A percentile compares a stretch with the other conserved stretches of the same genome.
Evolutionary conservation across 495 filamentous ascomycete species (phyloP).

Genomic region (Hyaloscypha bicolor): DNA sequence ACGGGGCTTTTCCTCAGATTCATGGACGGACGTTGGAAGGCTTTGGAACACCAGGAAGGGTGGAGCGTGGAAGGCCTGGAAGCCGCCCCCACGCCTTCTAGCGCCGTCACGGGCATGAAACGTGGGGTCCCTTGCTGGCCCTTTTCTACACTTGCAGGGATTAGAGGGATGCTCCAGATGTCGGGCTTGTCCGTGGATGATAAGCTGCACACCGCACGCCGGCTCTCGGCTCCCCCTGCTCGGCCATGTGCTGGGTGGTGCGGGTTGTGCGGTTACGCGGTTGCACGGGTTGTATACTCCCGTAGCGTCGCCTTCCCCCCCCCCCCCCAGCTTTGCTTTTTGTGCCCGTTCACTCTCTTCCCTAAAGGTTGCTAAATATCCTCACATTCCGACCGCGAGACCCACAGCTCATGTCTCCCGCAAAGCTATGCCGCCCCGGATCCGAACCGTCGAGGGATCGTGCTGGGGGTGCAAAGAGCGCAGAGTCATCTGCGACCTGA

Average conservation of each 20-base stretch:
- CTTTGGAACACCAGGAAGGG: no score
- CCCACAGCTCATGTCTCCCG: constrained; percentile 24
- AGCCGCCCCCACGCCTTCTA: neutral
- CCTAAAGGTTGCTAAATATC: neutral
- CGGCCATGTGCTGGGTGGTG: neutral
- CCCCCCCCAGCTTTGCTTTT: neutral
- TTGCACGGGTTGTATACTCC: no score
- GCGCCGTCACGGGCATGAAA: neutral
- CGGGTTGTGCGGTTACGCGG: no score
- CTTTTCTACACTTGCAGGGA: neutral
- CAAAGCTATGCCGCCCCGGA: constrained; percentile 33
- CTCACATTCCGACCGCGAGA: neutral
- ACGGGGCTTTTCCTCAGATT: no score
- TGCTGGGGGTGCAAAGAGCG: constrained; percentile 45
- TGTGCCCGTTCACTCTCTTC: neutral
- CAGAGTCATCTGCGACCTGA: constrained; percentile 42
- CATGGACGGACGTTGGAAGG: neutral
- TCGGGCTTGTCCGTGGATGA: neutral
- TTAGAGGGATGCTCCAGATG: neutral
- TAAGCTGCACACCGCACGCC: neutral
- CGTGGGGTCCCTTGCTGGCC: neutral
- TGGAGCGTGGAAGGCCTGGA: neutral
- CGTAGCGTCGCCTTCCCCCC: no score
- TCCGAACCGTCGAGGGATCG: constrained; percentile 42
- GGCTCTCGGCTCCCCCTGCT: neutral